Evolutionary conservation across 768 basidiomycete genomes (phyloP).

Genomic region (Podaxis carcinomalis): DNA sequence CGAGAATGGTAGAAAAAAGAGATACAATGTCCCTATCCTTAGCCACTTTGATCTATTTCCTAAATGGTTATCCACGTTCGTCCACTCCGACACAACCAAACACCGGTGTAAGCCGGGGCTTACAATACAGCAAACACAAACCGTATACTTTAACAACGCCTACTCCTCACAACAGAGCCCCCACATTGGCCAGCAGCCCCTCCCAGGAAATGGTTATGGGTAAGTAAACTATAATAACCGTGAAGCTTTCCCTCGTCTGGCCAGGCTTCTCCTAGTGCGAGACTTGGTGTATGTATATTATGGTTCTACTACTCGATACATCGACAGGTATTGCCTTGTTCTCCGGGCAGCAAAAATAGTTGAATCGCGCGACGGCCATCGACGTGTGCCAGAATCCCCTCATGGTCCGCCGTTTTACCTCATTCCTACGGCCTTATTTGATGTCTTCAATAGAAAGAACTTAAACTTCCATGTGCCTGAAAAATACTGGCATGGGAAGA

Average conservation of each 20-base stretch:
- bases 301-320: not conserved
- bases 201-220: slow-evolving; percentile 76
- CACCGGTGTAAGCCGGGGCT: too few species aligned
- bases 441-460: slow-evolving; percentile 76
- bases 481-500: slow-evolving; percentile 98
- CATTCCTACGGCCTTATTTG: not conserved
- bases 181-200: not conserved
- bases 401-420: slow-evolving; percentile 53
- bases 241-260: not conserved
- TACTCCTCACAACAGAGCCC: not conserved
- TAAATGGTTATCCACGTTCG: too few species aligned
- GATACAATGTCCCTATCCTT: too few species aligned
- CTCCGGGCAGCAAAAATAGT: slow-evolving; percentile 74
- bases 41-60: too few species aligned
- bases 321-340: not conserved
- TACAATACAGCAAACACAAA: not conserved
- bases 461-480: slow-evolving; percentile 87
- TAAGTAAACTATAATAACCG: slow-evolving; percentile 25
- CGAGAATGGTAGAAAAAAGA: too few species aligned
- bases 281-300: slow-evolving; percentile 81
- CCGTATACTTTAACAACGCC: not conserved
- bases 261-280: slow-evolving; percentile 62
- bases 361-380: slow-evolving; percentile 82
- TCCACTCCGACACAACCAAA: too few species aligned
- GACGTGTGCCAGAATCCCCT: slow-evolving; percentile 96